Evolutionary conservation across 768 basidiomycete species (phyloP).

Genomic region (Lepiota brunneoincarnata): DNA sequence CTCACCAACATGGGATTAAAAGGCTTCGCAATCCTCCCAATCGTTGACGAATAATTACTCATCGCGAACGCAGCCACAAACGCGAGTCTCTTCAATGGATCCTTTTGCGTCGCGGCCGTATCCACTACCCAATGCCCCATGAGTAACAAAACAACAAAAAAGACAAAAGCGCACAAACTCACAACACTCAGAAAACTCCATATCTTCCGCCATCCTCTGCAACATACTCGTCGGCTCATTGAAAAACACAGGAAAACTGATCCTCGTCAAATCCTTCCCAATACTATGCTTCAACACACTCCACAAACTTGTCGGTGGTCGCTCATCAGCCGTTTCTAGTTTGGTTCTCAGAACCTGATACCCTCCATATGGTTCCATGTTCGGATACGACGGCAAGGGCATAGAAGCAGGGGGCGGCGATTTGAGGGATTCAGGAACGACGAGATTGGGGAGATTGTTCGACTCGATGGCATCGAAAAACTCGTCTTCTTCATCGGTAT

Average conservation of each 20-base stretch:
- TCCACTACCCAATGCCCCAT: conserved; percentile 61
- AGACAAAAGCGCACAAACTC: conserved; percentile 29
- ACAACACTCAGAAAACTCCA: conserved; percentile 95
- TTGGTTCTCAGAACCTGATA: conserved; percentile 62
- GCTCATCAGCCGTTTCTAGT: conserved; percentile 62
- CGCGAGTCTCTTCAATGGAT: conserved; percentile 81
- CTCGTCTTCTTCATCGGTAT: conserved; percentile 87
- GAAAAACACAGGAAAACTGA: conserved; percentile 91
- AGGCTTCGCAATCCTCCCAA: conserved; percentile 94
- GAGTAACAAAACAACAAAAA: conserved; percentile 3
- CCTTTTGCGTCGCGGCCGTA: conserved; percentile 71
- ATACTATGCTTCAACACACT: conserved; percentile 93
- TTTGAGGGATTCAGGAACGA: conserved; percentile 53
- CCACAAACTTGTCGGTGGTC: conserved; percentile 92
- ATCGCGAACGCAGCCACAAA: conserved; percentile 97
- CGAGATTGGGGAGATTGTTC: conserved; percentile 71
- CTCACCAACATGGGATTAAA: conserved; percentile 93
- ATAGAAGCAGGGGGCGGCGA: not conserved
- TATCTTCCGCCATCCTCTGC: conserved; percentile 97
- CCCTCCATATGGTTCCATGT: conserved; percentile 52
- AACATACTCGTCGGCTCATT: conserved; percentile 97
- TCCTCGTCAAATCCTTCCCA: conserved; percentile 95
- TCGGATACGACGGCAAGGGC: conserved; percentile 14
- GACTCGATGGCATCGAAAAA: conserved; percentile 97
- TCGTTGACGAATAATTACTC: conserved; percentile 96